These are phyloP conservation scores for Penicillium sp. DNA, from an alignment of 2,329 filamentous ascomycete species.

Conservation along the genomic window DNA sequence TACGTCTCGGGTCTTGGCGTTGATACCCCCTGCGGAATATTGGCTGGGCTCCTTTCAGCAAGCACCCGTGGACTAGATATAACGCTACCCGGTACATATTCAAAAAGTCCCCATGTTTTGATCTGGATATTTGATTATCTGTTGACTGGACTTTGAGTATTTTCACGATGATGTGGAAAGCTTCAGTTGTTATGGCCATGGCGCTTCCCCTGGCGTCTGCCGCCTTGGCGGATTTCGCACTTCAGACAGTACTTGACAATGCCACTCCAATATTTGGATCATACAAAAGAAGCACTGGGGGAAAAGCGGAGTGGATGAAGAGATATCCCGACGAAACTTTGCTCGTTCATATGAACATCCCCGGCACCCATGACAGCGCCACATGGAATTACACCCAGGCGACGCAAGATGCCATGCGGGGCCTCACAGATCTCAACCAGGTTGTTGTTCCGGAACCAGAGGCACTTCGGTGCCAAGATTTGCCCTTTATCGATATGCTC, in stretches of 20 bases:
- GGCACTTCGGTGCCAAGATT: constrained; percentile 46
- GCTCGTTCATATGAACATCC: constrained; percentile 50
- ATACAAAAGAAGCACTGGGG: constrained; percentile 21
- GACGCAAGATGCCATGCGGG: constrained; percentile 42
- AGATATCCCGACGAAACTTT: constrained; percentile 42
- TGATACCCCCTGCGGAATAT: background rate
- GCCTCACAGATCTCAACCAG: constrained; percentile 43
- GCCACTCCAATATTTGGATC: constrained; percentile 47
- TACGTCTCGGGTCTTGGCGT: background rate
- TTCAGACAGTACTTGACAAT: constrained; percentile 45
- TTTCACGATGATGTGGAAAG: background rate
- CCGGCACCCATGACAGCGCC: constrained; percentile 51
- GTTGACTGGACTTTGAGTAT: background rate
- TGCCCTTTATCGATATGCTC: constrained; percentile 41
- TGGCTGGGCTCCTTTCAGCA: background rate
- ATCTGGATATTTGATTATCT: background rate
- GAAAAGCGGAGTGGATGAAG: constrained; percentile 49
- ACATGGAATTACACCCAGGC: constrained; percentile 52
- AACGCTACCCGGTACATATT: background rate
- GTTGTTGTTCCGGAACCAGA: constrained; percentile 27
- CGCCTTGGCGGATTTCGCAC: constrained; percentile 36
- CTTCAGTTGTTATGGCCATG: constrained; percentile 1
- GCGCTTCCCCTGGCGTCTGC: constrained; percentile 1
- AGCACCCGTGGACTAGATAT: background rate
- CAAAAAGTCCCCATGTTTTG: background rate